These are phyloP conservation scores for Boletales sp. DNA, from an alignment of 768 basidiomycete species.

Conservation along the genomic window DNA sequence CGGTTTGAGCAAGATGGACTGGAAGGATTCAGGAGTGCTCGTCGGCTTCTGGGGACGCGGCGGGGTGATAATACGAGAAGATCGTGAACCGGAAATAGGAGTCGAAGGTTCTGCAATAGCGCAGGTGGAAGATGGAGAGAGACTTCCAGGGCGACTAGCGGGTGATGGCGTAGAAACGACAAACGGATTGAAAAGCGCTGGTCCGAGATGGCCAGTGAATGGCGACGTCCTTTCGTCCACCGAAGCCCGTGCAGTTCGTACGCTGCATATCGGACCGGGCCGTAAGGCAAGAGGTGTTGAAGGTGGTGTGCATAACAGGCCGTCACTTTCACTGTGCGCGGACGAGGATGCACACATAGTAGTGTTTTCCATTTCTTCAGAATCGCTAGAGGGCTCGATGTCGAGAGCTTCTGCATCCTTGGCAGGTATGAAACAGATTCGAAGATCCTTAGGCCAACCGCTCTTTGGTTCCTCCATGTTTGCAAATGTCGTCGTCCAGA, in stretches of 20 bases:
- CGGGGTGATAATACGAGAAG: slow-evolving; percentile 28
- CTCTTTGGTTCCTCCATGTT: slow-evolving; percentile 36
- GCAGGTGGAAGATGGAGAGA: slow-evolving; percentile 2
- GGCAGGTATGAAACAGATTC: slow-evolving; percentile 27
- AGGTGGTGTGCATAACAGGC: slow-evolving; percentile 6
- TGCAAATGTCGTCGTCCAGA: slow-evolving; percentile 55
- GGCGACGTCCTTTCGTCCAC: slow-evolving; percentile 12
- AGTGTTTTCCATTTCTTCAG: slow-evolving; percentile 20
- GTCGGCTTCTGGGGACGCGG: slow-evolving; percentile 35
- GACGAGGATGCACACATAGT: slow-evolving; percentile 5
- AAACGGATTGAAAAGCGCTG: slow-evolving; percentile 22
- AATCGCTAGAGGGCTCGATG: slow-evolving; percentile 22
- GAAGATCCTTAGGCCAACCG: slow-evolving; percentile 55
- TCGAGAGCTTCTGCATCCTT: slow-evolving; percentile 2
- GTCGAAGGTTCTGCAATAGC: slow-evolving; percentile 24
- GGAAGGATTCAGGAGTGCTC: slow-evolving; percentile 29
- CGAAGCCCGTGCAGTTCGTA: not conserved
- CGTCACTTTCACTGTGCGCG: slow-evolving; percentile 1
- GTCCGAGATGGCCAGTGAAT: slow-evolving; percentile 25
- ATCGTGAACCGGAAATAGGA: slow-evolving; percentile 19
- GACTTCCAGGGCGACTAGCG: slow-evolving; percentile 1
- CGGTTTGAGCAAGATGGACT: slow-evolving; percentile 27
- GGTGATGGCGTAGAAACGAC: not conserved
- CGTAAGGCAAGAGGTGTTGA: slow-evolving; percentile 5
- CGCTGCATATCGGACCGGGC: slow-evolving; percentile 1